Conservation (phyloP, 495 filamentous ascomycete species). For the Stereocaulon alpinum region DNA sequence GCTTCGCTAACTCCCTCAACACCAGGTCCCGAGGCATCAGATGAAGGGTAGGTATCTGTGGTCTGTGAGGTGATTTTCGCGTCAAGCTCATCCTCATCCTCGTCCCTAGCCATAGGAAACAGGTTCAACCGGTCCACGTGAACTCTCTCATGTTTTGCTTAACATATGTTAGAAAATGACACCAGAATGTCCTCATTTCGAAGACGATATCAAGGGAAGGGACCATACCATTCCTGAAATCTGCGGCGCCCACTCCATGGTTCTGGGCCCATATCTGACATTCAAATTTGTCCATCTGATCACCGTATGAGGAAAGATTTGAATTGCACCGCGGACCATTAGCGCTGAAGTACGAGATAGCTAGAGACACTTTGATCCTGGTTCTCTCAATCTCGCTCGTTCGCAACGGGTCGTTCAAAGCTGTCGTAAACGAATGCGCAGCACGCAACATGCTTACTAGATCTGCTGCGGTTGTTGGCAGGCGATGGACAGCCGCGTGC, state of each 20-base stretch:
- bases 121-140: background rate
- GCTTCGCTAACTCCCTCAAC: too few relatives aligned
- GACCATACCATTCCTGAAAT: background rate
- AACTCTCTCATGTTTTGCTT: background rate
- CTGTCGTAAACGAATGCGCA: slow-evolving; percentile 16
- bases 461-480: slow-evolving; percentile 16
- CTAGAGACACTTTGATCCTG: slow-evolving; percentile 3
- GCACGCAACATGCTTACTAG: slow-evolving; percentile 18
- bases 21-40: too few relatives aligned
- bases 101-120: background rate
- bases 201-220: background rate
- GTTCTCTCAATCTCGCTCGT: slow-evolving; percentile 11
- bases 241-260: background rate
- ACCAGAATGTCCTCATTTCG: background rate
- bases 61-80: too few relatives aligned
- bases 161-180: background rate
- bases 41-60: too few relatives aligned
- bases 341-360: background rate
- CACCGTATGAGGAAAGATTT: background rate
- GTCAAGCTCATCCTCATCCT: background rate
- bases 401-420: slow-evolving; percentile 16
- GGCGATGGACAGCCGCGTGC: slow-evolving; percentile 21
- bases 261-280: background rate
- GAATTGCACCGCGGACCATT: background rate
- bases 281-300: background rate